phyloP scores from a whole-genome alignment of 2,329 filamentous ascomycete species.

The Xylariaceae sp. region DNA sequence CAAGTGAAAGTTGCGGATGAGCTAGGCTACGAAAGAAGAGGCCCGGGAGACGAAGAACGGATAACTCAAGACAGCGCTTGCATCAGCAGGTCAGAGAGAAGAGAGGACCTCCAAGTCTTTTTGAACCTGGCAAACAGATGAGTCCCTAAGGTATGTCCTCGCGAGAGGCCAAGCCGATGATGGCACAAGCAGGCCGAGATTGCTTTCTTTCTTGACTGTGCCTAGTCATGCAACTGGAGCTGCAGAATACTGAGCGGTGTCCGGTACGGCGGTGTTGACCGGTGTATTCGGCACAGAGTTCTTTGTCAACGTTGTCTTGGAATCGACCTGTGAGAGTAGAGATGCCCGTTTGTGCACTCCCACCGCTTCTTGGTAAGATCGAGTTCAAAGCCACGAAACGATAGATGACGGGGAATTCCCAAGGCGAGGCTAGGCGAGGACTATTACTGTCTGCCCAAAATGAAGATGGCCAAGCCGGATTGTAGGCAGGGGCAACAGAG shows the following conservation, averaged over 20 bases:
- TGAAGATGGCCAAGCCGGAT: conserved; percentile 29
- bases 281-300: conserved; percentile 50
- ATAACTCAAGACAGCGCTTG: conserved; percentile 45
- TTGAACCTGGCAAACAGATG: conserved; percentile 48
- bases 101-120: conserved; percentile 43
- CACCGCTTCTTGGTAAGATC: conserved; percentile 56
- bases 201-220: conserved; percentile 47
- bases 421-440: conserved; percentile 27
- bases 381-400: conserved; percentile 50
- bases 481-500: conserved; percentile 22
- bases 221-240: conserved; percentile 46
- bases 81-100: conserved; percentile 36
- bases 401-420: conserved; percentile 43
- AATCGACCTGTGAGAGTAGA: conserved; percentile 52
- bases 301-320: conserved; percentile 58
- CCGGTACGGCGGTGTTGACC: conserved; percentile 41
- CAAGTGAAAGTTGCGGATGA: conserved; percentile 35
- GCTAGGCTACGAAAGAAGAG: conserved; percentile 38
- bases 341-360: conserved; percentile 53
- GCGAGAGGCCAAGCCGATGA: conserved; percentile 40
- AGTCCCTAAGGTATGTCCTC: conserved; percentile 42
- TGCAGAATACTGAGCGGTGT: conserved; percentile 46
- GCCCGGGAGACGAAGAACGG: conserved; percentile 32
- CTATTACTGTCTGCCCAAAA: conserved; percentile 25
- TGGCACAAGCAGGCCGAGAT: conserved; percentile 47